These are phyloP conservation scores for Blastobotrys persicus DNA, from an alignment of 1,139 yeast genomes.

Conservation along the genomic window DNA sequence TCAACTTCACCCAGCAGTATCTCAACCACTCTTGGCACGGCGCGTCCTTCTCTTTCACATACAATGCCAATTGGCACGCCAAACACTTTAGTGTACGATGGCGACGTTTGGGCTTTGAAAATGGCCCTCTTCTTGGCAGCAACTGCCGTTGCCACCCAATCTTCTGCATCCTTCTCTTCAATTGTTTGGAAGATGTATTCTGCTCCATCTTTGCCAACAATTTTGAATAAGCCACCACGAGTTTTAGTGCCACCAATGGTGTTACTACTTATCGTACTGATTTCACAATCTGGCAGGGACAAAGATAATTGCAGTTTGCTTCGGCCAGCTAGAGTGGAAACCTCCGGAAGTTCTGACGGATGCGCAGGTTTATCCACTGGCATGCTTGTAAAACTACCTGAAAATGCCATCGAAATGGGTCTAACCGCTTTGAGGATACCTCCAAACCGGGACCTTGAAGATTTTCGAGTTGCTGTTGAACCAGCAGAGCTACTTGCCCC, in stretches of 20 bases:
- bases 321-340: slow-evolving; percentile 42
- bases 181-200: slow-evolving; percentile 71
- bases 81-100: slow-evolving; percentile 53
- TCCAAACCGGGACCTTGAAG: slow-evolving; percentile 32
- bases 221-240: slow-evolving; percentile 50
- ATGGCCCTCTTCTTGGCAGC: slow-evolving; percentile 43
- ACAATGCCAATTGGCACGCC: slow-evolving; percentile 84
- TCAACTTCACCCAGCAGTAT: slow-evolving; percentile 73
- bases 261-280: slow-evolving; percentile 29
- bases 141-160: slow-evolving; percentile 60
- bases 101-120: slow-evolving; percentile 23
- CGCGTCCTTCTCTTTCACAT: slow-evolving; percentile 65
- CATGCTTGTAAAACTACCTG: slow-evolving; percentile 31
- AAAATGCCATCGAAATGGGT: slow-evolving; percentile 43
- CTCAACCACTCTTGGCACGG: slow-evolving; percentile 64
- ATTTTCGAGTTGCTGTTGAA: slow-evolving; percentile 10
- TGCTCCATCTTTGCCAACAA: slow-evolving; percentile 46
- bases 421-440: slow-evolving; percentile 42
- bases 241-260: slow-evolving; percentile 19
- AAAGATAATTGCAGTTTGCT: slow-evolving; percentile 59
- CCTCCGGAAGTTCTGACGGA: slow-evolving; percentile 59
- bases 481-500: slow-evolving; percentile 8
- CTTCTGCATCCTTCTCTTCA: slow-evolving; percentile 61
- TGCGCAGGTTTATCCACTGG: slow-evolving; percentile 53
- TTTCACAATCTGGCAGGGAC: slow-evolving; percentile 48